These are phyloP conservation scores for Aspergillus thermomutatus DNA, from an alignment of 2,329 filamentous ascomycete genomes.

Conservation along the genomic window DNA sequence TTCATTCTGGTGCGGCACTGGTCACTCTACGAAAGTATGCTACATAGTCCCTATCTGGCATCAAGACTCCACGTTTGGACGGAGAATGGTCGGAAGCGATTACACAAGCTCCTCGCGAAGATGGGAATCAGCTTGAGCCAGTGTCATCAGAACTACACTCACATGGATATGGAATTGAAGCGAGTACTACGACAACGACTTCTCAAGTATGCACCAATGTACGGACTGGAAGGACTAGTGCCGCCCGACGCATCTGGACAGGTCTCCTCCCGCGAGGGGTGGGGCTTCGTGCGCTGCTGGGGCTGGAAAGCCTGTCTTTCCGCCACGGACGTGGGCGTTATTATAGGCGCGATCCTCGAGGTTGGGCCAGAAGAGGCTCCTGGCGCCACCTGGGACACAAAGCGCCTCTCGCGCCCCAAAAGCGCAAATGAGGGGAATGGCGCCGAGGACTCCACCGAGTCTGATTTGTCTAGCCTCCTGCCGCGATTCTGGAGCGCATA, in stretches of 20 bases:
- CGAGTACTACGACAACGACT: constrained; percentile 79
- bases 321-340: constrained; percentile 89
- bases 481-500: constrained; percentile 58
- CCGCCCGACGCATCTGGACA: constrained; percentile 70
- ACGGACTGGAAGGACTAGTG: constrained; percentile 90
- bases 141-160: constrained; percentile 91
- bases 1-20: constrained; percentile 93
- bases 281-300: constrained; percentile 97
- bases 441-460: constrained; percentile 17
- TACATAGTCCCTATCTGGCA: constrained; percentile 92
- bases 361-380: constrained; percentile 58
- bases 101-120: constrained; percentile 93
- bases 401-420: constrained; percentile 22
- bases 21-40: constrained; percentile 97
- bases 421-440: constrained; percentile 17
- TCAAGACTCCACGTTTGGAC: constrained; percentile 92
- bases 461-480: constrained; percentile 32
- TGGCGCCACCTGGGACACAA: constrained; percentile 29
- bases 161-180: constrained; percentile 98
- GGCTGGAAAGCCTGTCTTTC: constrained; percentile 94
- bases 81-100: constrained; percentile 77
- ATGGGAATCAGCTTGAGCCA: constrained; percentile 95
- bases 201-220: constrained; percentile 86
- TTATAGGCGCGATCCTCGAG: constrained; percentile 87
- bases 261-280: constrained; percentile 77